Evolutionary conservation across 345 rosid genomes (phyloP).

Genomic region (Arabidopsis suecica): DNA sequence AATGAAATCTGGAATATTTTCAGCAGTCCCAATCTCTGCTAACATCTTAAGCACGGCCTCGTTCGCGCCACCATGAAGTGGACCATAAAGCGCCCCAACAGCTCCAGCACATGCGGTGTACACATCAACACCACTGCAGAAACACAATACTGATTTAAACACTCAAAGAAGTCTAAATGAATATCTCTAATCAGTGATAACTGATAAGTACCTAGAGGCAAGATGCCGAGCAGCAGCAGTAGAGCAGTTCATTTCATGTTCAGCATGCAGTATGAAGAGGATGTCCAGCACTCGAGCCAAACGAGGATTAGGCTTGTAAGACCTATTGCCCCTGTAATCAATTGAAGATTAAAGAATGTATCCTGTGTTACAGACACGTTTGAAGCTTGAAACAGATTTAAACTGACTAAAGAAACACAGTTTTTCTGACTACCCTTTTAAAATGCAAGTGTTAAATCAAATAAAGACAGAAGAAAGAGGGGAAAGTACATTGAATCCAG

Average conservation of each 20-base stretch:
- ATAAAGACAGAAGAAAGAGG: conserved; percentile 6
- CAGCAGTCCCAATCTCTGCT: conserved; percentile 78
- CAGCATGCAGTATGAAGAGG: conserved; percentile 90
- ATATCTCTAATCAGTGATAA: conserved; percentile 17
- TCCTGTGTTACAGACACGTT: conserved; percentile 16
- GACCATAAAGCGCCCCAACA: conserved; percentile 92
- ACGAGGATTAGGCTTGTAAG: conserved; percentile 86
- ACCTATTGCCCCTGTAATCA: conserved; percentile 71
- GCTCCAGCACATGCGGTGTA: conserved; percentile 91
- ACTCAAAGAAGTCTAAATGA: neutral
- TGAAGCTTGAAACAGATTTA: neutral
- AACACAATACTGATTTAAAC: conserved; percentile 4
- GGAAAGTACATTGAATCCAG: conserved; percentile 79
- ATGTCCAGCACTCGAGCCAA: conserved; percentile 82
- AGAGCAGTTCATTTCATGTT: conserved; percentile 97
- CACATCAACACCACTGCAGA: conserved; percentile 84
- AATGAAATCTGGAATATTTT: conserved; percentile 84
- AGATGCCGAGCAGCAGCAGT: conserved; percentile 95
- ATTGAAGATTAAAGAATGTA: conserved; percentile 3
- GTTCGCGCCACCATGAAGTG: conserved; percentile 96
- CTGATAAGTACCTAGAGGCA: conserved; percentile 68
- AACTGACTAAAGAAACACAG: conserved; percentile 3
- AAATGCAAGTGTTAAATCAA: conserved; percentile 1
- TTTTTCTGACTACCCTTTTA: neutral
- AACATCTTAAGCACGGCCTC: conserved; percentile 99